These are phyloP conservation scores for Eragrostis curvula DNA, from an alignment of 176 grass and related monocot species.

Conservation along the genomic window DNA sequence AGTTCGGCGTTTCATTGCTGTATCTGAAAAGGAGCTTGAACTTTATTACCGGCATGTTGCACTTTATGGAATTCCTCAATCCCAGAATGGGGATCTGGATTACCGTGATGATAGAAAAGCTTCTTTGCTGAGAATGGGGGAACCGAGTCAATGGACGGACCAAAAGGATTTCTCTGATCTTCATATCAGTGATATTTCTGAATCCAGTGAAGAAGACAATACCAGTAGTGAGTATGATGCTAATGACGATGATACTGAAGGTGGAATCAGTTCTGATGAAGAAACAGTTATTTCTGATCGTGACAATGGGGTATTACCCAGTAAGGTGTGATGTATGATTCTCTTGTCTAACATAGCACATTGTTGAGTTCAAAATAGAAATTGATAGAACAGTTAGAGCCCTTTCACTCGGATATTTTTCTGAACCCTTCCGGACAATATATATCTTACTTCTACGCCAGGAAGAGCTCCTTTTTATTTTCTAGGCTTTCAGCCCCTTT, in stretches of 20 bases:
- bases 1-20: slow-evolving; percentile 71
- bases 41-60: slow-evolving; percentile 84
- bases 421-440: neutral
- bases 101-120: slow-evolving; percentile 45
- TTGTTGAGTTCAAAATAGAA: neutral
- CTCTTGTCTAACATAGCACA: neutral
- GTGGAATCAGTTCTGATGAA: slow-evolving; percentile 37
- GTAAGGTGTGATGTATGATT: neutral
- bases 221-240: slow-evolving; percentile 47
- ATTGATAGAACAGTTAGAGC: neutral
- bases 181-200: slow-evolving; percentile 14
- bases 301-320: neutral
- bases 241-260: slow-evolving; percentile 23
- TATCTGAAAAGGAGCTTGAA: slow-evolving; percentile 85
- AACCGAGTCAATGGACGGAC: slow-evolving; percentile 11
- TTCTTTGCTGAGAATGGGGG: slow-evolving; percentile 23
- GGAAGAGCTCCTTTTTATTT: neutral
- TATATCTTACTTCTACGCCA: neutral
- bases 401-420: neutral
- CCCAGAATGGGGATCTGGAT: slow-evolving; percentile 51
- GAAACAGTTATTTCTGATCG: slow-evolving; percentile 23
- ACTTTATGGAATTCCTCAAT: slow-evolving; percentile 77
- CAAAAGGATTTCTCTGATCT: slow-evolving; percentile 40
- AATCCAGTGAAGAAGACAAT: slow-evolving; percentile 41
- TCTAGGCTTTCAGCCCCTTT: no score